These are phyloP conservation scores for Russula olivacea DNA, from an alignment of 768 basidiomycete species.

Conservation along the genomic window DNA sequence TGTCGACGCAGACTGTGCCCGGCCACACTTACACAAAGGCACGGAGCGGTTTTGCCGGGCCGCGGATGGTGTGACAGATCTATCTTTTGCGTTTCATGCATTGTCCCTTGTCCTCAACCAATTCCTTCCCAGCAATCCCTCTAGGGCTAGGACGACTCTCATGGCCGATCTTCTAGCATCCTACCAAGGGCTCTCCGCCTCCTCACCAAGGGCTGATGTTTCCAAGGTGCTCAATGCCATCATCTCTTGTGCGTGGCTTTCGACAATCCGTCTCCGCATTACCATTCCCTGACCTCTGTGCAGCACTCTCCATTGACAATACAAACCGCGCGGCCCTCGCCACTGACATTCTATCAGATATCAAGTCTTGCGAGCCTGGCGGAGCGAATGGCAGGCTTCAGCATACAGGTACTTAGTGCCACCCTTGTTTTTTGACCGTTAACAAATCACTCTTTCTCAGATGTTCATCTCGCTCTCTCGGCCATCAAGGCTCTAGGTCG, in stretches of 20 bases:
- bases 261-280: background rate
- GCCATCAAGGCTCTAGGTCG: conserved; percentile 73
- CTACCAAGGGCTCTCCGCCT: conserved; percentile 37
- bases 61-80: background rate
- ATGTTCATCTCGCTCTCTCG: conserved; percentile 58
- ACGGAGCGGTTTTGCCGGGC: background rate
- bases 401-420: conserved; percentile 12
- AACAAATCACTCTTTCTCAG: conserved; percentile 35
- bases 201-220: conserved; percentile 34
- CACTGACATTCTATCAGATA: conserved; percentile 6
- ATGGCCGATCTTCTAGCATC: conserved; percentile 46
- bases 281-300: conserved; percentile 39
- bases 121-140: background rate
- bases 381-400: conserved; percentile 16
- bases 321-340: conserved; percentile 11
- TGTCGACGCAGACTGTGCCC: background rate
- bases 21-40: background rate
- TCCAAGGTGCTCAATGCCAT: conserved; percentile 46
- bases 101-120: conserved; percentile 6
- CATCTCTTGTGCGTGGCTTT: conserved; percentile 39
- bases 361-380: conserved; percentile 16
- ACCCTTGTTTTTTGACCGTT: background rate
- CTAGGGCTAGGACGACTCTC: background rate
- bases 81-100: conserved; percentile 3
- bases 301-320: conserved; percentile 30